Conservation (phyloP, 2,329 filamentous ascomycete species). For the Didymella exigua region DNA sequence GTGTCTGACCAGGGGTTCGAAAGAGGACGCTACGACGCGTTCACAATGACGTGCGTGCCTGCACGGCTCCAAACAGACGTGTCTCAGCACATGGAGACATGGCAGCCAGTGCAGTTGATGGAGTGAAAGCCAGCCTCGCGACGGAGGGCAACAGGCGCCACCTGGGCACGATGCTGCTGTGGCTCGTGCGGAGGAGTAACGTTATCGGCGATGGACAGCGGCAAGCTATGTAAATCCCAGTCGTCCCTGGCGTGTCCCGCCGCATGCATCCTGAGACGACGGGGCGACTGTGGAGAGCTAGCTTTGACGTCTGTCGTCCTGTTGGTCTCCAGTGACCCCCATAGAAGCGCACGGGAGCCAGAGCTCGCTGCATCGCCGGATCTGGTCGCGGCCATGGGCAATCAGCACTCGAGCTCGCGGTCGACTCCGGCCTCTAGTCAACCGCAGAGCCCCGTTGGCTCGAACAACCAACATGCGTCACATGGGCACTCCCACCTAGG, state of each 20-base stretch:
- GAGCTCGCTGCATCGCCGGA: constrained; percentile 9
- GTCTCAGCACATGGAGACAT: background rate
- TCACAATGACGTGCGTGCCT: constrained; percentile 15
- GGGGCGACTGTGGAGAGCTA: constrained; percentile 21
- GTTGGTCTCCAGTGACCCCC: background rate
- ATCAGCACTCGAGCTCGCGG: constrained; percentile 40
- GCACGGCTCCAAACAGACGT: background rate
- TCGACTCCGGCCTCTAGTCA: constrained; percentile 28
- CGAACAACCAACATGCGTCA: constrained; percentile 8
- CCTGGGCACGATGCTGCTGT: constrained; percentile 16
- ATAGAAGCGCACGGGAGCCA: background rate
- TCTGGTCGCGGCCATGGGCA: constrained; percentile 36
- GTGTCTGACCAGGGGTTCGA: background rate
- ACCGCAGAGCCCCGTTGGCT: constrained; percentile 33
- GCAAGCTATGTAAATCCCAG: constrained; percentile 22
- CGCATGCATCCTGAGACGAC: constrained; percentile 28
- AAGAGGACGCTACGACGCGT: constrained; percentile 8
- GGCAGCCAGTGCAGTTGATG: background rate
- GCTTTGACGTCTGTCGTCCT: constrained; percentile 12
- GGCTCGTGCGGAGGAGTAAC: constrained; percentile 24
- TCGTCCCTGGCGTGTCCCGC: constrained; percentile 29
- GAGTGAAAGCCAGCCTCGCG: background rate
- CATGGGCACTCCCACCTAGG: constrained; percentile 14
- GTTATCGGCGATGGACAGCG: constrained; percentile 27
- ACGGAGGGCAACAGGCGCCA: constrained; percentile 7